Evolutionary conservation across 2,329 filamentous ascomycete species (phyloP).

Genomic region (Aspergillus tamarii): DNA sequence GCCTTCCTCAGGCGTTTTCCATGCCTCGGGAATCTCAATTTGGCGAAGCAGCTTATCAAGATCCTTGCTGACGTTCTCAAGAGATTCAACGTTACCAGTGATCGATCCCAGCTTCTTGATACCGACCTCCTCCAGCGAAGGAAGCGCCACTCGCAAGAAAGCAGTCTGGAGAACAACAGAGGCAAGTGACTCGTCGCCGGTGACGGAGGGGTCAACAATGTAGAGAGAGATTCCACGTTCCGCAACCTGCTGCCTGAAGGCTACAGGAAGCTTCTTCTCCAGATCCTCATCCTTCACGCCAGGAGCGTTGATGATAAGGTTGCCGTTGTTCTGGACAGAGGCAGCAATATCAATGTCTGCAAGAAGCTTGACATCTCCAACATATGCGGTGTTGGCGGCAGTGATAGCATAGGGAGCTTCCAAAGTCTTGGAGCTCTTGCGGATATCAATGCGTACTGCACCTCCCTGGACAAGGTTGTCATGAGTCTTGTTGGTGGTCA

Average conservation of each 20-base stretch:
- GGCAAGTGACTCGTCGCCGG: constrained; percentile 68
- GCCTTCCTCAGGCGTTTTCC: constrained; percentile 68
- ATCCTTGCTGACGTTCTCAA: constrained; percentile 63
- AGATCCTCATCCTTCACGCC: constrained; percentile 84
- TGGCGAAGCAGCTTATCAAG: constrained; percentile 71
- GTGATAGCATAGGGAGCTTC: constrained; percentile 82
- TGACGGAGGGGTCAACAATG: constrained; percentile 72
- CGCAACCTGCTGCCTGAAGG: constrained; percentile 71
- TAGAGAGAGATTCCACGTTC: constrained; percentile 72
- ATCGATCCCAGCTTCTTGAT: constrained; percentile 68
- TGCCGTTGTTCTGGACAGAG: constrained; percentile 70
- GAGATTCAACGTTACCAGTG: constrained; percentile 62
- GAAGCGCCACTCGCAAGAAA: constrained; percentile 77
- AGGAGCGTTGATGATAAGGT: constrained; percentile 74
- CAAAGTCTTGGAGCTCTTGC: constrained; percentile 78
- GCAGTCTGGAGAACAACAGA: constrained; percentile 75
- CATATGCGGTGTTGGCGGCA: constrained; percentile 75
- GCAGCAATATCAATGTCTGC: constrained; percentile 75
- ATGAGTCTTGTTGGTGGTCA: constrained; percentile 61
- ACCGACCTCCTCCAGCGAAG: constrained; percentile 64
- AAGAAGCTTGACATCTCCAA: constrained; percentile 79
- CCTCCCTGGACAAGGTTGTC: constrained; percentile 74
- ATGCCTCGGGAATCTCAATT: constrained; percentile 76
- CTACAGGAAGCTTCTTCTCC: constrained; percentile 78
- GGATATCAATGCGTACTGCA: constrained; percentile 79